Percentiles rank a stretch among this genome's conserved stretches.
Conservation (phyloP, 1,139 yeast genomes). For the Zygosaccharomyces sapae region DNA sequence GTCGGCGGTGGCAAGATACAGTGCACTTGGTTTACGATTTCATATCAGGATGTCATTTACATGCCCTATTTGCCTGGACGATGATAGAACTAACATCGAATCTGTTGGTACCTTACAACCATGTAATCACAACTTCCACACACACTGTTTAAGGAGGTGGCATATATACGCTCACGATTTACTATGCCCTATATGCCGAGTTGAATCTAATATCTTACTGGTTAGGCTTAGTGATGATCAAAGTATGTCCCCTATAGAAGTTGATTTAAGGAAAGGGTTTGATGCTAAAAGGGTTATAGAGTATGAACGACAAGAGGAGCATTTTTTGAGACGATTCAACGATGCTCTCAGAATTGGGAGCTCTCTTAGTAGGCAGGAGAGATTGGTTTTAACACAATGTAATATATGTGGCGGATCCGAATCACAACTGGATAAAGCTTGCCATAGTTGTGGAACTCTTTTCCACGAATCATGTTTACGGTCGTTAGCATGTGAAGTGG, state of each 20-base stretch:
- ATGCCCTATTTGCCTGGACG: conserved; percentile 32
- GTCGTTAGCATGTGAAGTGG: conserved; percentile 23
- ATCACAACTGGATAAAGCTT: conserved; percentile 15
- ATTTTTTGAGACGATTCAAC: conserved; percentile 6
- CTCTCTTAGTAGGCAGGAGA: conserved; percentile 3
- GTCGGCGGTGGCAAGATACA: neutral
- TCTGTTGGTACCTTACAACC: conserved; percentile 24
- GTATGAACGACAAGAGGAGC: conserved; percentile 8
- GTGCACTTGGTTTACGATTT: neutral
- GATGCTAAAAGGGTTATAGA: conserved; percentile 13
- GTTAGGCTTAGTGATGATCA: conserved; percentile 2
- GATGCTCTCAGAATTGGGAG: conserved; percentile 1
- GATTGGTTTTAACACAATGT: conserved; percentile 15
- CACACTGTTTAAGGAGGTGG: conserved; percentile 33
- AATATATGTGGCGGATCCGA: conserved; percentile 25
- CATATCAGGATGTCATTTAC: conserved; percentile 3
- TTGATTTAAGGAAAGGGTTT: conserved; percentile 20
- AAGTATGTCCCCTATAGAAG: conserved; percentile 7
- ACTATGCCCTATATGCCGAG: conserved; percentile 33
- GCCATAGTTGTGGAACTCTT: conserved; percentile 20
- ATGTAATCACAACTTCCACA: conserved; percentile 31
- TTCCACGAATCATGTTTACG: conserved; percentile 29
- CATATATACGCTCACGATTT: conserved; percentile 26
- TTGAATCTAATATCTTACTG: conserved; percentile 16
- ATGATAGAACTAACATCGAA: conserved; percentile 15